phyloP scores from a whole-genome alignment of 2,329 filamentous ascomycete genomes.

The Teratosphaeria destructans region DNA sequence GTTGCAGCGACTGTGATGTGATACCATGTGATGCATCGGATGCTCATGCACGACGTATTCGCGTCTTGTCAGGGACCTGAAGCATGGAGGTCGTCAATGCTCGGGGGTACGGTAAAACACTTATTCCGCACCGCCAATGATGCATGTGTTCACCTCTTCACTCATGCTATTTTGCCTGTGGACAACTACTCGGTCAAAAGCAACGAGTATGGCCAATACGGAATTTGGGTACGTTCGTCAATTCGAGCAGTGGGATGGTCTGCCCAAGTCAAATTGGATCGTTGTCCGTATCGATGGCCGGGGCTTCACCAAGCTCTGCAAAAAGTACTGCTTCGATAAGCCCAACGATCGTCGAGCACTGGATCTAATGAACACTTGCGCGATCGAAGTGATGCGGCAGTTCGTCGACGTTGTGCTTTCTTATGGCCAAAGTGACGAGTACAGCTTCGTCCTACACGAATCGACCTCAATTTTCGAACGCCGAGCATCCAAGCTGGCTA shows the following conservation, averaged over 20 bases:
- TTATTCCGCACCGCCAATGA: not conserved
- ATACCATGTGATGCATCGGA: too few species aligned
- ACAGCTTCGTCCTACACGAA: slow-evolving; percentile 53
- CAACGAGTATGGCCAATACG: slow-evolving; percentile 38
- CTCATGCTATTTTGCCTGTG: not conserved
- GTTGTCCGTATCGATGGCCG: slow-evolving; percentile 88
- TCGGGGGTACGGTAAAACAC: not conserved
- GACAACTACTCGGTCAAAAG: not conserved
- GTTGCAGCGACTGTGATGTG: too few species aligned
- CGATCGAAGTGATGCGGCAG: slow-evolving; percentile 72
- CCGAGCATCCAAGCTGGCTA: slow-evolving; percentile 77
- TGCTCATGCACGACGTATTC: too few species aligned
- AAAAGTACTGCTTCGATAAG: slow-evolving; percentile 68
- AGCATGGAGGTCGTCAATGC: too few species aligned
- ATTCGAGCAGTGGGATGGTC: slow-evolving; percentile 71
- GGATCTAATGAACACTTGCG: slow-evolving; percentile 88
- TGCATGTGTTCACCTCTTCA: not conserved
- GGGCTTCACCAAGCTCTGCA: slow-evolving; percentile 67
- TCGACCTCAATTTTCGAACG: slow-evolving; percentile 74
- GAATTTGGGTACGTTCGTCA: slow-evolving; percentile 79
- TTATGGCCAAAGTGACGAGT: slow-evolving; percentile 94
- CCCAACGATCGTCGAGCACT: slow-evolving; percentile 83
- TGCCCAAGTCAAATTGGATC: slow-evolving; percentile 90
- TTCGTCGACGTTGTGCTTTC: slow-evolving; percentile 77
- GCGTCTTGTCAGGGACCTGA: not conserved